A percentile compares a stretch with the other conserved stretches of the same genome.
Conservation (phyloP, 148 eudicot species). For the Vaccinium myrtillus region DNA sequence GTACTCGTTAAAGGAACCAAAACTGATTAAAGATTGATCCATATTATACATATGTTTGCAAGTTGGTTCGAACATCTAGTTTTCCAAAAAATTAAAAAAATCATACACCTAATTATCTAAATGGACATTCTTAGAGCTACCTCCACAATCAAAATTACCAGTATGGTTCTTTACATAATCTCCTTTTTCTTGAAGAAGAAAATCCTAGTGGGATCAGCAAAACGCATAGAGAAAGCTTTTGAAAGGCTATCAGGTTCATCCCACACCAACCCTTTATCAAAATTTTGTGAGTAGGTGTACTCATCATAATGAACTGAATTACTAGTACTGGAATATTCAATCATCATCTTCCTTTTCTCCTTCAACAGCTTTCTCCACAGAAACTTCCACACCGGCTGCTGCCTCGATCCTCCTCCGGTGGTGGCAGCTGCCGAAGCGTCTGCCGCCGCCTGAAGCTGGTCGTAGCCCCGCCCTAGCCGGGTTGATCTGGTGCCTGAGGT, state of each 20-base stretch:
- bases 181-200: not conserved
- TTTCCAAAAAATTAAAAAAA: no score
- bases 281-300: slow-evolving; percentile 47
- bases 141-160: not conserved
- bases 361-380: slow-evolving; percentile 37
- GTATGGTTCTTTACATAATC: not conserved
- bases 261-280: slow-evolving; percentile 41
- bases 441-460: not conserved
- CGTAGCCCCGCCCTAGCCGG: slow-evolving; percentile 22
- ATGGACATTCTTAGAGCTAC: no score
- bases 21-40: no score
- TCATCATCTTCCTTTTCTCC: slow-evolving; percentile 33
- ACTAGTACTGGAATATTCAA: slow-evolving; percentile 4
- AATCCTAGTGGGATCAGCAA: slow-evolving; percentile 42
- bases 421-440: not conserved
- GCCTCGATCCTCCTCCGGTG: not conserved
- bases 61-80: no score
- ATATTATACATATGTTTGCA: no score
- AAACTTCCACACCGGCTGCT: slow-evolving; percentile 28
- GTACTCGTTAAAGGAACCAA: no score
- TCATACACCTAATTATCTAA: no score
- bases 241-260: slow-evolving; percentile 47
- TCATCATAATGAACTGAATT: slow-evolving; percentile 34
- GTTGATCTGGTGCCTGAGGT: slow-evolving; percentile 18
- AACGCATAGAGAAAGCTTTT: slow-evolving; percentile 48